Evolutionary conservation across 768 basidiomycete species (phyloP).

Genomic region (Leccinum rimulosum): DNA sequence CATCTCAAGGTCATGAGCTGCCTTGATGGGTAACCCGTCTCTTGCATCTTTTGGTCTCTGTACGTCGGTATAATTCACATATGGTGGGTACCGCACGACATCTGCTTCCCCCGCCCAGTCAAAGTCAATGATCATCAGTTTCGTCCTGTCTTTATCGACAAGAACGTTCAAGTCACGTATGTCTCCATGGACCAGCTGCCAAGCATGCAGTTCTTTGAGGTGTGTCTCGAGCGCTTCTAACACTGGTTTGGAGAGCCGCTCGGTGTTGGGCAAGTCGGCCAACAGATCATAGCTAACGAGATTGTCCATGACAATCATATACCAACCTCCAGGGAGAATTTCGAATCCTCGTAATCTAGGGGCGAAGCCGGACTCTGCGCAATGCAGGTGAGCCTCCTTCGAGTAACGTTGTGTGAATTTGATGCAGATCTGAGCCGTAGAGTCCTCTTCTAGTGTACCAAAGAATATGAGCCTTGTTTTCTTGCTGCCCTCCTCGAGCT

Average conservation of each 20-base stretch:
- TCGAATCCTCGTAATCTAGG: background rate
- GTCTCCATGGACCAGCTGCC: background rate
- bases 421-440: background rate
- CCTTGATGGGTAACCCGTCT: too few species aligned
- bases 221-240: background rate
- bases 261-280: background rate
- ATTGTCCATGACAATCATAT: background rate
- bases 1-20: too few species aligned
- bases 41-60: too few species aligned
- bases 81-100: background rate
- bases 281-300: background rate
- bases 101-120: background rate
- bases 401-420: background rate
- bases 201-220: background rate
- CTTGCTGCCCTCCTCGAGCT: background rate
- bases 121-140: background rate
- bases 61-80: background rate
- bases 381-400: background rate
- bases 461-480: background rate
- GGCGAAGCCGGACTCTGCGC: background rate
- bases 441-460: background rate
- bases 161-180: background rate
- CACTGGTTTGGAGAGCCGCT: background rate
- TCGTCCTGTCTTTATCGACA: background rate
- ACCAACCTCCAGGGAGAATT: background rate